Base-by-base conservation (phyloP, 2,329 filamentous ascomycete genomes). In the Ophiosphaerella narmari region DNA sequence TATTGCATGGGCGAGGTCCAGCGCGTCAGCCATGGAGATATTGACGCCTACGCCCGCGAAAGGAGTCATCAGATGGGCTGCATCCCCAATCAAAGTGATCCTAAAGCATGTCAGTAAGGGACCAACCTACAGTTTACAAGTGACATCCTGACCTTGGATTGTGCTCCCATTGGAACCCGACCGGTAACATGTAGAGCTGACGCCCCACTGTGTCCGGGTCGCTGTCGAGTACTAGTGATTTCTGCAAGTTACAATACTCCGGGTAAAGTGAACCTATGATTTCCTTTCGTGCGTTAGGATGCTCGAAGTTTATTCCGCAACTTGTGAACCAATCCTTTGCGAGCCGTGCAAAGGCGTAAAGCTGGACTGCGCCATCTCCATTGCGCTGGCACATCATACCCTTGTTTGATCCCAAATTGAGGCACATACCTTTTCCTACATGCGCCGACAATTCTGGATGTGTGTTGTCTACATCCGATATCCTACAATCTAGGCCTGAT, bases 21-120 rank as follows among this genome's bases (percentile, higher is more conserved):
- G 63, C 12, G 81, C 78, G 57, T 86, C 83, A 46, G 77, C 72
- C 57, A 86, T 73, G 2, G 77, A 82, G 26, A 77, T 67, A 56
- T 85, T 85, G 37, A 84, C 81, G 3, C 82, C 83, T 48, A 82
- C 82, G 8, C 82, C 83, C 1, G 79, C 80, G 50, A 29, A 29
- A 11, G 26, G 26, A 29, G 26, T 29, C 26, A 29, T 29, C 6
- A 29, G 26, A 11, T 29, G 26, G 7, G 26, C 26, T 11, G 26
- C 26, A 29, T 29, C 26, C 11, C 26, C 26, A 29, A 29, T 29
- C 78, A 82, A 1, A 80, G 80, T 1, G 77, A 76, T 82, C 82
- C 83, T 26, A 83, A 58, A 62, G 85, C 82, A 5, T 82, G 82
- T 0, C 83, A 79, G 57, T 86, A 82, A n/a, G 83, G 83, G 24